Conservation (phyloP, 1,284 basidiomycete genomes). For the Apiotrichum mycotoxinovorans region DNA sequence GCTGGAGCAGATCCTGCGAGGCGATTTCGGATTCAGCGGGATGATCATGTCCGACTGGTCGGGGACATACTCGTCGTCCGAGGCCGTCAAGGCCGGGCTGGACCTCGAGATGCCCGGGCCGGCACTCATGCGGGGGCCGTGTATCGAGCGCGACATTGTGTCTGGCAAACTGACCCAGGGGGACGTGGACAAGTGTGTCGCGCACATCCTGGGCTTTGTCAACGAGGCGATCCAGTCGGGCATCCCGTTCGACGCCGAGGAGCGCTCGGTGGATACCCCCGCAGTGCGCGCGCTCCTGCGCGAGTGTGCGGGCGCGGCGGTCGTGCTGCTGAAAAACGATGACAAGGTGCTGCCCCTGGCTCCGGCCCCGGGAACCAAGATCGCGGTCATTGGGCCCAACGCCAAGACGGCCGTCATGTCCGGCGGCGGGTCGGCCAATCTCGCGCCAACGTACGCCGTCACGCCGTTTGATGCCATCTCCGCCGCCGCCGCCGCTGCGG, state of each 20-base stretch:
- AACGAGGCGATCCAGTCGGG: slow-evolving; percentile 26
- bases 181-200: slow-evolving; percentile 66
- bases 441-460: slow-evolving; percentile 68
- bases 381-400: slow-evolving; percentile 73
- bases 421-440: slow-evolving; percentile 70
- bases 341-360: slow-evolving; percentile 60
- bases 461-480: slow-evolving; percentile 67
- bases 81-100: slow-evolving; percentile 64
- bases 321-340: slow-evolving; percentile 73
- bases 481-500: slow-evolving; percentile 16
- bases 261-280: slow-evolving; percentile 39
- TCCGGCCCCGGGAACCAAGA: slow-evolving; percentile 55
- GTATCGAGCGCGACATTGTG: slow-evolving; percentile 60
- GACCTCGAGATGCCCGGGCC: slow-evolving; percentile 51
- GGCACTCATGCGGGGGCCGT: slow-evolving; percentile 30
- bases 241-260: slow-evolving; percentile 45
- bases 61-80: slow-evolving; percentile 62
- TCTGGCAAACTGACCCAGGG: slow-evolving; percentile 62
- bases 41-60: slow-evolving; percentile 63
- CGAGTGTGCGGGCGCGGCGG: slow-evolving; percentile 60
- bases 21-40: slow-evolving; percentile 45
- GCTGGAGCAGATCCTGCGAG: slow-evolving; percentile 63
- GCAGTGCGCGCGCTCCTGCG: slow-evolving; percentile 56
- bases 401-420: slow-evolving; percentile 65
- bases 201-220: slow-evolving; percentile 27